phyloP scores from a whole-genome alignment of 1,284 basidiomycete species.

The Ceratorhiza oryzae-sativae region DNA sequence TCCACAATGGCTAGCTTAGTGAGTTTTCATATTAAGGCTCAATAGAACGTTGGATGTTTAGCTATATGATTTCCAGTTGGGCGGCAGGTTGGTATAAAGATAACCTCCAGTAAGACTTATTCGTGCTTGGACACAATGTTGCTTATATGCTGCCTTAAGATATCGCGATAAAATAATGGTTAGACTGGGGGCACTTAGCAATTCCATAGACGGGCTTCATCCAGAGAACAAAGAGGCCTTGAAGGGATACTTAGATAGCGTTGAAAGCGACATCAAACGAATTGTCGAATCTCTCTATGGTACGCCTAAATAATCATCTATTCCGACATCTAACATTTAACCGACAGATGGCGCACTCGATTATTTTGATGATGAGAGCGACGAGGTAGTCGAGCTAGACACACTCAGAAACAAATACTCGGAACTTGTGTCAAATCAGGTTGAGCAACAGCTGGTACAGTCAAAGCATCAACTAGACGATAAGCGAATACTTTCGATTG shows the following conservation, averaged over 20 bases:
- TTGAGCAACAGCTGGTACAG: constrained; percentile 4
- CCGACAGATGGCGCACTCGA: constrained; percentile 10
- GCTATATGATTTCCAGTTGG: neutral
- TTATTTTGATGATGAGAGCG: constrained; percentile 32
- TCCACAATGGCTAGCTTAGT: constrained; percentile 35
- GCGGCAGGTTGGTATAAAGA: constrained; percentile 36
- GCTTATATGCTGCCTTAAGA: neutral
- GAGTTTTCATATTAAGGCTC: neutral
- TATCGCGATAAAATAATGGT: constrained; percentile 30
- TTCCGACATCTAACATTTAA: neutral
- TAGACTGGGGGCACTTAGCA: constrained; percentile 9
- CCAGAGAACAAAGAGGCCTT: constrained; percentile 23
- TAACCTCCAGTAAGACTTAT: constrained; percentile 10
- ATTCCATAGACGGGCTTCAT: constrained; percentile 24
- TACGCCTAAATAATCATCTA: neutral
- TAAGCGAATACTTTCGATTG: constrained; percentile 2
- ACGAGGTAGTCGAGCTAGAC: constrained; percentile 3
- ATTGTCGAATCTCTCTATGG: constrained; percentile 28
- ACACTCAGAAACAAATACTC: constrained; percentile 25
- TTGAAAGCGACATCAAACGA: constrained; percentile 3
- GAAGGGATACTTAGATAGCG: neutral
- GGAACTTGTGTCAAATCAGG: constrained; percentile 7
- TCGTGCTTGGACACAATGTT: neutral
- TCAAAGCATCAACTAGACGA: constrained; percentile 21
- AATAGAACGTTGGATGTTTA: too few relatives aligned